phyloP scores from a whole-genome alignment of 768 basidiomycete species.

The Gymnopilus junonius region DNA sequence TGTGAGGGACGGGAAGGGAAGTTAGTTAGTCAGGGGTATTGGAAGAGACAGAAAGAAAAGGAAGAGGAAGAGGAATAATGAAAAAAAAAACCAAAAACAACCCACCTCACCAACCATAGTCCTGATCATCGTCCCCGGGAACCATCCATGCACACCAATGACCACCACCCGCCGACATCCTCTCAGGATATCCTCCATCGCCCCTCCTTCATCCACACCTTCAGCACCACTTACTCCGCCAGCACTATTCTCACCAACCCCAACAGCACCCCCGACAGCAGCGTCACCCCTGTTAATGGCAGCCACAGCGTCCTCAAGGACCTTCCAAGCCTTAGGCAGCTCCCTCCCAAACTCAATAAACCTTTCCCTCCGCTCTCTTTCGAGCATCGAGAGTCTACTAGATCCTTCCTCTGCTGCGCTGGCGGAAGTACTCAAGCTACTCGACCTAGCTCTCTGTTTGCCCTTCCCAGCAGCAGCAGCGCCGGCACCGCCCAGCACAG shows the following conservation, averaged over 20 bases:
- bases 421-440: neutral
- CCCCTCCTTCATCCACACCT: slow-evolving; percentile 18
- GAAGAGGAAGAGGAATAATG: neutral
- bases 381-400: slow-evolving; percentile 7
- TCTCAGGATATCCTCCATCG: slow-evolving; percentile 50
- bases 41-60: neutral
- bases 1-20: slow-evolving; percentile 27
- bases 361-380: slow-evolving; percentile 29
- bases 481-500: too few species aligned
- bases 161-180: slow-evolving; percentile 74
- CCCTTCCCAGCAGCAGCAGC: too few species aligned
- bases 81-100: slow-evolving; percentile 19
- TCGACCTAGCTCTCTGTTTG: slow-evolving; percentile 12
- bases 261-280: neutral
- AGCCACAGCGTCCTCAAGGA: slow-evolving; percentile 45
- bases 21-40: neutral
- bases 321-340: slow-evolving; percentile 72
- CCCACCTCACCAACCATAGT: slow-evolving; percentile 74
- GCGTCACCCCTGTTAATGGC: too few species aligned
- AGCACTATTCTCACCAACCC: neutral
- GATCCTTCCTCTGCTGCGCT: neutral
- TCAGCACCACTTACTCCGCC: neutral
- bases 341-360: slow-evolving; percentile 60
- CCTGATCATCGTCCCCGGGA: slow-evolving; percentile 76
- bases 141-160: slow-evolving; percentile 92